Percentiles rank a stretch among this genome's conserved stretches.
phyloP scores from a whole-genome alignment of 192 early-diverging fungal genomes.

The Coemansia sp. region DNA sequence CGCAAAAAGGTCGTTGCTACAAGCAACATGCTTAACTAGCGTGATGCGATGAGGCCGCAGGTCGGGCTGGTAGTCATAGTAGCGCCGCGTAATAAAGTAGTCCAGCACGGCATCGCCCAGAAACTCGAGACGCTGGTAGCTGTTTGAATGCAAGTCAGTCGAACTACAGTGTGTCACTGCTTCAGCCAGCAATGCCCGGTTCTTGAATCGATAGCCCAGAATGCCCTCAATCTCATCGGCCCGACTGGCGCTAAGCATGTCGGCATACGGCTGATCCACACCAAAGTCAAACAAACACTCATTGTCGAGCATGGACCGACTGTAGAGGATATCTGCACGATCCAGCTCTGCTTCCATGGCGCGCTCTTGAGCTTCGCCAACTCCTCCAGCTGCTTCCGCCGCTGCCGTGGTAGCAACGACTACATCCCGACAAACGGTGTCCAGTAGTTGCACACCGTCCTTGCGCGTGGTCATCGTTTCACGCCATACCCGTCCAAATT shows the following conservation, averaged over 20 bases:
- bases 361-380: background rate
- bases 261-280: background rate
- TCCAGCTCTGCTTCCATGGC: constrained; percentile 42
- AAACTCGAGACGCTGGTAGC: constrained; percentile 93
- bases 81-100: constrained; percentile 73
- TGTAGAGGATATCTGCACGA: constrained; percentile 32
- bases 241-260: constrained; percentile 1
- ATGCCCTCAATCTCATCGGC: constrained; percentile 25
- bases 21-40: constrained; percentile 81
- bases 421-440: constrained; percentile 9
- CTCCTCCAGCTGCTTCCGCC: constrained; percentile 6
- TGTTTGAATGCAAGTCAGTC: constrained; percentile 59
- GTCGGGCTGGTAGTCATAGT: constrained; percentile 70
- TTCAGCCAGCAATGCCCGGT: constrained; percentile 68
- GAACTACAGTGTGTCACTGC: constrained; percentile 87
- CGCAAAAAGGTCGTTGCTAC: constrained; percentile 86
- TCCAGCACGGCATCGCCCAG: constrained; percentile 85
- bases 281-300: background rate
- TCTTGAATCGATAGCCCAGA: constrained; percentile 71
- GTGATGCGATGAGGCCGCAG: constrained; percentile 80
- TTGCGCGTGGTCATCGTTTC: constrained; percentile 12
- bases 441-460: constrained; percentile 23
- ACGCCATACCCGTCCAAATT: constrained; percentile 33
- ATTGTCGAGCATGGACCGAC: constrained; percentile 2
- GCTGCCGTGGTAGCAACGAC: background rate